These are phyloP conservation scores for Stagonosporopsis tanaceti DNA, from an alignment of 2,329 filamentous ascomycete species.

Conservation along the genomic window DNA sequence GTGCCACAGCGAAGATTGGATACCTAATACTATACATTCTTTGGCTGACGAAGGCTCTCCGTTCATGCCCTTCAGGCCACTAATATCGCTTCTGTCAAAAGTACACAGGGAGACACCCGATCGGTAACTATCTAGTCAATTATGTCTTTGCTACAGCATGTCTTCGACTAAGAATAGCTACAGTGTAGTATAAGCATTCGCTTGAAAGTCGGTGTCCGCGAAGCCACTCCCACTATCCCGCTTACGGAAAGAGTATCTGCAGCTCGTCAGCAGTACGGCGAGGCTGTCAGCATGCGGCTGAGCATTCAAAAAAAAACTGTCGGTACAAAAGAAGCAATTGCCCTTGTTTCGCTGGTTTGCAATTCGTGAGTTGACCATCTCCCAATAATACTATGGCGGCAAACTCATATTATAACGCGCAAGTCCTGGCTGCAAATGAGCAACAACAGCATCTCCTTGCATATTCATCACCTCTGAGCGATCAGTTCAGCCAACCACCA, in stretches of 20 bases:
- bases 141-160: neutral
- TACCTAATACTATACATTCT: neutral
- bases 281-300: constrained; percentile 13
- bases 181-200: neutral
- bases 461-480: constrained; percentile 16
- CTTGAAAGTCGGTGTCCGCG: neutral
- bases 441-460: constrained; percentile 27
- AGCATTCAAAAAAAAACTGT: neutral
- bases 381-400: constrained; percentile 20
- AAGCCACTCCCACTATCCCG: constrained; percentile 22
- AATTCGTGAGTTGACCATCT: neutral
- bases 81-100: neutral
- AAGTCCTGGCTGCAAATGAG: constrained; percentile 3
- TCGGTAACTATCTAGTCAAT: neutral
- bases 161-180: constrained; percentile 8
- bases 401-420: constrained; percentile 24
- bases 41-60: too few species aligned
- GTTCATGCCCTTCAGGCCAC: neutral
- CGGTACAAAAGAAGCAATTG: neutral
- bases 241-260: constrained; percentile 16
- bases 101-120: neutral
- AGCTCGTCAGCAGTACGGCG: constrained; percentile 11
- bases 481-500: constrained; percentile 11
- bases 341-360: too few species aligned
- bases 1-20: neutral